Conservation (phyloP, 2,329 filamentous ascomycete genomes). For the Alternaria metachromatica region DNA sequence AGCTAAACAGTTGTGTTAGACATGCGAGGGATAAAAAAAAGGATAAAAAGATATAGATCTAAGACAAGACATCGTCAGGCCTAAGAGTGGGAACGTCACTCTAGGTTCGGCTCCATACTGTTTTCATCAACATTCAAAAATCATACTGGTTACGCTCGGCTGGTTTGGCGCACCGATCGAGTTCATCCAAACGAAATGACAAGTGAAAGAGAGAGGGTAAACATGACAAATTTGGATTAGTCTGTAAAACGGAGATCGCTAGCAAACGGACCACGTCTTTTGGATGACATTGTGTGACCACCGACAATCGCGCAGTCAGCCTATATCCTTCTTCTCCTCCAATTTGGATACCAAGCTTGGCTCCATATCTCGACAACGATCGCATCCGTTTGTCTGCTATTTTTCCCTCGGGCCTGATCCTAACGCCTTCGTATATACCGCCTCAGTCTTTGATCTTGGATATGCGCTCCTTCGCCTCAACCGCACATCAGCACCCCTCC, state of each 20-base stretch:
- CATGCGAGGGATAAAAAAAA: background rate
- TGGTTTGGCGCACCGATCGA: background rate
- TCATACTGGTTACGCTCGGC: background rate
- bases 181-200: background rate
- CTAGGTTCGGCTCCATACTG: background rate
- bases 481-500: background rate
- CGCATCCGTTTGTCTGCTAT: background rate
- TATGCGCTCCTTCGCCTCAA: background rate
- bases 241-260: background rate
- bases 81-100: background rate
- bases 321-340: background rate
- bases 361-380: background rate
- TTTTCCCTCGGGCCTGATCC: background rate
- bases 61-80: background rate
- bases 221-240: background rate
- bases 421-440: background rate
- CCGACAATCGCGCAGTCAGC: background rate
- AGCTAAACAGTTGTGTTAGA: background rate
- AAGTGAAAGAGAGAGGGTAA: background rate
- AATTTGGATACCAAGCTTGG: background rate
- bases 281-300: background rate
- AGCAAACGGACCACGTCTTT: background rate
- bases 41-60: background rate
- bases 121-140: background rate
- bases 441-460: background rate